Percentiles rank a stretch among this genome's conserved stretches.
Conservation (phyloP, 495 filamentous ascomycete species). For the Evansstolkia leycettana region DNA sequence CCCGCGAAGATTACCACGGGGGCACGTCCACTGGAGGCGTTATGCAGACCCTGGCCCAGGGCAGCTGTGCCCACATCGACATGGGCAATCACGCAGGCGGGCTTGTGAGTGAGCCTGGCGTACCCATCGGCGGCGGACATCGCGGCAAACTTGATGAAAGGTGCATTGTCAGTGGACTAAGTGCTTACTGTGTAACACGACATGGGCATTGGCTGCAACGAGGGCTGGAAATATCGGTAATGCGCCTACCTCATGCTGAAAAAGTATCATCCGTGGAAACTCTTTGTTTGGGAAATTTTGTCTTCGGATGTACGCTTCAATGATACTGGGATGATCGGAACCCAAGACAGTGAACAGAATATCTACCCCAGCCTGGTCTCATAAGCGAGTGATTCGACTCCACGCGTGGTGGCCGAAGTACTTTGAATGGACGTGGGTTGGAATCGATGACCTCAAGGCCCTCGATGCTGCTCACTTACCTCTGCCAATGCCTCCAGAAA, state of each 20-base stretch:
- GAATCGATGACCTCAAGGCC: no score
- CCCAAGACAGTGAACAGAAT: slow-evolving; percentile 12
- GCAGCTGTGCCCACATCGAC: slow-evolving; percentile 18
- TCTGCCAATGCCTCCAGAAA: slow-evolving; percentile 8
- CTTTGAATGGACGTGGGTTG: no score
- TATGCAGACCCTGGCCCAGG: slow-evolving; percentile 15
- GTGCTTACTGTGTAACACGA: no score
- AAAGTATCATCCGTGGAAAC: slow-evolving; percentile 16
- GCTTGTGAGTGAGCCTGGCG: slow-evolving; percentile 11
- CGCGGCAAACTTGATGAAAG: slow-evolving; percentile 11
- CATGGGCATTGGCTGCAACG: no score
- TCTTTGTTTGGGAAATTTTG: slow-evolving; percentile 8
- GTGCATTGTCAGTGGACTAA: background rate
- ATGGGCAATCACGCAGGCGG: slow-evolving; percentile 14
- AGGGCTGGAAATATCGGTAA: no score
- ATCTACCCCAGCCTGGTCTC: slow-evolving; percentile 10
- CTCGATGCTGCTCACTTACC: slow-evolving; percentile 1
- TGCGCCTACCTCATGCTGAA: slow-evolving; percentile 15
- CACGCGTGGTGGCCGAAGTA: background rate
- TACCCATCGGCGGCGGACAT: slow-evolving; percentile 19
- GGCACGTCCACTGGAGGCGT: slow-evolving; percentile 16
- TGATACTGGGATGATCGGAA: slow-evolving; percentile 15
- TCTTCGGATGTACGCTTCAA: slow-evolving; percentile 13
- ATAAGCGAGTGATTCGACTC: background rate
- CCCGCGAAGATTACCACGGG: slow-evolving; percentile 18